Percentiles rank a stretch among this genome's conserved stretches.
These are phyloP conservation scores for Pseudocercospora vitis DNA, from an alignment of 2,329 filamentous ascomycete genomes.

Conservation along the genomic window DNA sequence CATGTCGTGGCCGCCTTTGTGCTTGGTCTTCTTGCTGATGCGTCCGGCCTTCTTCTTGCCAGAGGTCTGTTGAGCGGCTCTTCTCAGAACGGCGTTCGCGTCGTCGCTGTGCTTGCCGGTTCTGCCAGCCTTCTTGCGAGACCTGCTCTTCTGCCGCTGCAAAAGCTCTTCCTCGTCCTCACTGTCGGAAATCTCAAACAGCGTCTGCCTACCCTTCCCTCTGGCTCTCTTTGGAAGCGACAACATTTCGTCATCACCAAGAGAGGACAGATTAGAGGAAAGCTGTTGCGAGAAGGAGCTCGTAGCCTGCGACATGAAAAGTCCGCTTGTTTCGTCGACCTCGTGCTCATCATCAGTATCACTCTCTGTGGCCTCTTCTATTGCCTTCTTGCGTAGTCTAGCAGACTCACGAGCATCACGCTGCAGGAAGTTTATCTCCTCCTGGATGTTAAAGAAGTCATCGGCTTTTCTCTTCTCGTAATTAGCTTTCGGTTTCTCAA, in stretches of 20 bases:
- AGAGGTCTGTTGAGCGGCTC: too few species aligned
- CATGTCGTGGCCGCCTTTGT: constrained; percentile 16
- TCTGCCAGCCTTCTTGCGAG: neutral
- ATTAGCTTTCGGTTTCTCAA: constrained; percentile 10
- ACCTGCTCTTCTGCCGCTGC: neutral
- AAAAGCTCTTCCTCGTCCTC: constrained; percentile 1
- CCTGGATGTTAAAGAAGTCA: constrained; percentile 17
- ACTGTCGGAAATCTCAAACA: neutral
- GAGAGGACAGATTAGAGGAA: constrained; percentile 5
- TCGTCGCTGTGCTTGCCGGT: constrained; percentile 10
- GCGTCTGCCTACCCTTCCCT: constrained; percentile 10
- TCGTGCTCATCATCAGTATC: neutral
- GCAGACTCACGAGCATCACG: constrained; percentile 21
- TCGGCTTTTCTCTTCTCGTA: constrained; percentile 18
- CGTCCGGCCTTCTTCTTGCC: constrained; percentile 12
- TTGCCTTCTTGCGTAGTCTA: constrained; percentile 22
- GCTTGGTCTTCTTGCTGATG: too few species aligned
- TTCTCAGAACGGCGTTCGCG: constrained; percentile 15
- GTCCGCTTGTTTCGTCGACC: constrained; percentile 11
- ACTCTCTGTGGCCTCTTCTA: constrained; percentile 9
- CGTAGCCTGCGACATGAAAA: constrained; percentile 13
- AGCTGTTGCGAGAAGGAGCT: constrained; percentile 1
- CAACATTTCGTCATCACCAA: constrained; percentile 3
- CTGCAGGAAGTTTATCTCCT: constrained; percentile 31
- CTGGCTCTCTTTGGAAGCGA: neutral